Base-by-base conservation (phyloP, 2,329 filamentous ascomycete genomes). In the Coniochaeta prunicola region DNA sequence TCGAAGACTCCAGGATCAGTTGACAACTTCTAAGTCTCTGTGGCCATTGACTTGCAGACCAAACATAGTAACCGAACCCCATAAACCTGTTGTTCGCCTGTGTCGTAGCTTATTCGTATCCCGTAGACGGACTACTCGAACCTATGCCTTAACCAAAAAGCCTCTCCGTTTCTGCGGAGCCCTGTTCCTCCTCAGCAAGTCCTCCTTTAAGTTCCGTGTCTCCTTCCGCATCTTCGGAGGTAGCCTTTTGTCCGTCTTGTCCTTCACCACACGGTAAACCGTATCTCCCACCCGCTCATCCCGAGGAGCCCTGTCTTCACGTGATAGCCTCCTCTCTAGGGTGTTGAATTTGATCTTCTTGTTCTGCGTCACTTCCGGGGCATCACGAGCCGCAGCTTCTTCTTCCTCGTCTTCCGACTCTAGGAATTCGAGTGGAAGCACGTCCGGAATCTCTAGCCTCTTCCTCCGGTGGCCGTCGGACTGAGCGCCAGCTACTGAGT, bases 381-480 rank as follows among this genome's bases (percentile, higher is more conserved):
- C 59, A 28, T 63, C 64, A 21, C 62, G 64, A n/a, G 63, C 62
- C 31, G 63, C 64, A 4, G 64, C 65, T 6, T 66, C 64, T 28
- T 69, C 70, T 21, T 74, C 73, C 55, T 80, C 78, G 48, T 73
- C 74, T 50, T 79, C 78, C 1, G 81, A 82, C 62, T 83, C 80
- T 31, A 86, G 74, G 60, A 83, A 77, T 62, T 83, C 80, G 33
- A 74, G 76, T 0, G 83, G 82, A 1, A 86, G 75, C 12, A 80
- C 67, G 40, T 75, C 70, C 1, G 80, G 78, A 2, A 80, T 65
- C 6, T 68, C 62, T 57, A 66, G 61, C 63, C 71, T 77, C 48
- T 72, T 63, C 62, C 65, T 67, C 33, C 60, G 57, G 26, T 63
- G 50, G 10, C 59, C 50, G 7, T 58, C 40, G 65, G 1, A 21